phyloP scores from a whole-genome alignment of 2,329 filamentous ascomycete species.

The Aspergillus fructus region DNA sequence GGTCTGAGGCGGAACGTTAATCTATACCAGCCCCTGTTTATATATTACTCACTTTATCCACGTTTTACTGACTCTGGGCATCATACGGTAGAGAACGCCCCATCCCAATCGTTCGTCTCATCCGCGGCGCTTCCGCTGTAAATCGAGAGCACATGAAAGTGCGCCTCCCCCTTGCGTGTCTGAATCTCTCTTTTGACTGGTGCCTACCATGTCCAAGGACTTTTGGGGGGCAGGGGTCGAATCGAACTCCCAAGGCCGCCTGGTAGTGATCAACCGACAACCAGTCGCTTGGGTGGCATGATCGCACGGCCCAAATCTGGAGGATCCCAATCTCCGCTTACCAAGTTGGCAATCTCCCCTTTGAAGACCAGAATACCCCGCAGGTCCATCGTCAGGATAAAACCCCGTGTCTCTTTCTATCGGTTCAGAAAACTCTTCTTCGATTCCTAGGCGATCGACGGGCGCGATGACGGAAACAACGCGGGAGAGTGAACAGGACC shows the following conservation, averaged over 20 bases:
- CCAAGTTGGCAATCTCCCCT: background rate
- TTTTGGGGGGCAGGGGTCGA: background rate
- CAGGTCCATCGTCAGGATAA: background rate
- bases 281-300: background rate
- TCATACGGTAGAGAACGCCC: background rate
- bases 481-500: background rate
- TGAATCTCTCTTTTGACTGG: background rate
- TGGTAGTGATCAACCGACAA: background rate
- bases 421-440: background rate
- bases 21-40: conserved; percentile 3
- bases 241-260: background rate
- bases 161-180: background rate
- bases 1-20: background rate
- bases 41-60: conserved; percentile 1
- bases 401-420: background rate
- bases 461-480: background rate
- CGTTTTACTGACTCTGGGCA: background rate
- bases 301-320: background rate
- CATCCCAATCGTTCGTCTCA: background rate
- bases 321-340: background rate
- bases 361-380: background rate
- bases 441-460: background rate
- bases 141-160: background rate
- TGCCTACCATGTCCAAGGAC: background rate
- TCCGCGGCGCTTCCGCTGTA: background rate